Base-by-base conservation (phyloP, 148 eudicot species). In the Drosera capensis region DNA sequence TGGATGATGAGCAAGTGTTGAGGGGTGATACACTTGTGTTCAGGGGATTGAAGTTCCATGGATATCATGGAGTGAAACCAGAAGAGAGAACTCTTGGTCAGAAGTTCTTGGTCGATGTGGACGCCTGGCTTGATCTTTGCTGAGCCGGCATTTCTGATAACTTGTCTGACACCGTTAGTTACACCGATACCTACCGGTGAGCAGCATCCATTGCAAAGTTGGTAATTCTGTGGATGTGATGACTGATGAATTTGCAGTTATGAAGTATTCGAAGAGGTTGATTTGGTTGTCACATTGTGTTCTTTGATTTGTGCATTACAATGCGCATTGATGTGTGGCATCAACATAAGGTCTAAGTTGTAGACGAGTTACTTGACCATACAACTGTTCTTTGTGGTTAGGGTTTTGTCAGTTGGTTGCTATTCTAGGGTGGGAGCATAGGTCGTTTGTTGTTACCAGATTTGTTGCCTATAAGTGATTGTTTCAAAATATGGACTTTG, bases 11-110 rank as follows among this genome's bases (percentile, higher is more conserved):
- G 36, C 74, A 59, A 14, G 18, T 54, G 5, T 23, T 73, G 50
- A 79, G 62, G 51, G 94, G 86, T 41, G 96, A 87, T 63, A 88
- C 83, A 52, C 79, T 83, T 21, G 51, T 88, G 23, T 49, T 83
- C 7, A 77, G 78, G 57, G 96, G 96, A 49, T 40, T 88, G 56
- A 78, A 65, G 60, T 82, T 87, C 54, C 94, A 88, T 60, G 96
- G 83, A 29, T 83, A 46, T 72, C 94, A 83, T 54, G 94, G 96
- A 29, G 96, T 83, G 66, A 68, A 72, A 54, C 71, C 70, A 46
- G 96, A 77, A 63, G 94, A 88, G 54, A 80, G 63, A 57, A 79
- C 53, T 31, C 66, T 88, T 25, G 94, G 96, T 50, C 94, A 88
- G 71, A 83, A 83, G 54, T 88, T 88, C 71, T 29, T 74, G 59